Evolutionary conservation across 345 rosid species (phyloP), one percentile per base, ranked within the genome.

Genomic region (Syzygium jambos): DNA sequence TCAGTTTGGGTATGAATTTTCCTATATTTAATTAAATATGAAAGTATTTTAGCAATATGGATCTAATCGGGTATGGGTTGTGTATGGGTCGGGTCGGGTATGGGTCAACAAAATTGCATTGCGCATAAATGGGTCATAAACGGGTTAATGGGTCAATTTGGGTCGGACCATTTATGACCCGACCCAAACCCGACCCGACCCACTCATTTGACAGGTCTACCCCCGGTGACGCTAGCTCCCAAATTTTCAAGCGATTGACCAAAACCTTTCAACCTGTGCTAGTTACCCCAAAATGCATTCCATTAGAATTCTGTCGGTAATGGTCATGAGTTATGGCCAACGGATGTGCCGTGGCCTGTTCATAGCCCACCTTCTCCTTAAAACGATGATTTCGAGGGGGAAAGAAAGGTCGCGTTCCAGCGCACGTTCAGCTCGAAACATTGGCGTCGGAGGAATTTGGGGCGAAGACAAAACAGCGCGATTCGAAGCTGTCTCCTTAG

Each of bases 141-240:
- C n/a, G n/a, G n/a, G n/a, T n/a, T n/a, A n/a, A n/a, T n/a, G n/a
- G n/a, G n/a, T n/a, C n/a, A n/a, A n/a, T n/a, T n/a, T n/a, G n/a
- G n/a, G n/a, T n/a, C n/a, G n/a, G n/a, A n/a, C n/a, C n/a, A n/a
- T n/a, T n/a, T n/a, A n/a, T n/a, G n/a, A n/a, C n/a, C n/a, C n/a
- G n/a, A n/a, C n/a, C n/a, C n/a, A n/a, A n/a, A n/a, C n/a, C n/a
- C n/a, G n/a, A n/a, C n/a, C n/a, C n/a, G n/a, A n/a, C n/a, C n/a
- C n/a, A n/a, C n/a, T n/a, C n/a, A n/a, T n/a, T n/a, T n/a, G n/a
- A n/a, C n/a, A n/a, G n/a, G n/a, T n/a, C n/a, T n/a, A n/a, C n/a
- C 16, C 10, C 38, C 0, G n/a, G 73, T 13, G 38, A 3, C 9
- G n/a, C 5, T 1, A 61, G n/a, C 0, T 61, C 0, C 38, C 14